Evolutionary conservation across 208 protist genomes (phyloP).

Genomic region (Trypanosoma theileri): DNA sequence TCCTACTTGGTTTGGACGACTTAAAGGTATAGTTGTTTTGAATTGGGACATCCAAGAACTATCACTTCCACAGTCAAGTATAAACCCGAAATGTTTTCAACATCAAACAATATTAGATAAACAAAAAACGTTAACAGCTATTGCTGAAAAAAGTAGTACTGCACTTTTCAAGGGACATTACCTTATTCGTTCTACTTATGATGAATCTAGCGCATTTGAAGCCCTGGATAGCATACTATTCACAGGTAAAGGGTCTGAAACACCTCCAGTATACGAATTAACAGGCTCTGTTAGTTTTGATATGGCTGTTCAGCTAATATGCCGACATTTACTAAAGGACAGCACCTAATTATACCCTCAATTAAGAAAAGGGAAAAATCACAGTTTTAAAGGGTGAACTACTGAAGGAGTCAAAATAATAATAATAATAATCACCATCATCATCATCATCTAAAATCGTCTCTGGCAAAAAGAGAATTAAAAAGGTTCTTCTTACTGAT

Average conservation of each 20-base stretch:
- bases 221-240: conserved; percentile 7
- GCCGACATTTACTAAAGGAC: conserved; percentile 8
- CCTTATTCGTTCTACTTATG: conserved; percentile 46
- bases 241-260: not conserved
- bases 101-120: conserved; percentile 6
- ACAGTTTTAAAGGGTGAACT: not conserved
- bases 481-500: too few species aligned
- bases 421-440: too few species aligned
- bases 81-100: conserved; percentile 8
- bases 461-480: too few species aligned
- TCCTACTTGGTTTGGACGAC: conserved; percentile 35
- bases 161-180: conserved; percentile 48
- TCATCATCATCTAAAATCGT: too few species aligned
- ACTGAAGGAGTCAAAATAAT: not conserved
- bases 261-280: conserved; percentile 23
- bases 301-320: conserved; percentile 21
- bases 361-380: not conserved
- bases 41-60: conserved; percentile 55
- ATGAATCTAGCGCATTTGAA: conserved; percentile 26
- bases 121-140: not conserved
- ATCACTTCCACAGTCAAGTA: not conserved
- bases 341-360: not conserved
- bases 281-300: conserved; percentile 27
- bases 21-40: conserved; percentile 59
- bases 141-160: conserved; percentile 21